Evolutionary conservation across 192 early-diverging fungal genomes (phyloP).

Genomic region (Phycomyces blakesleeanus): DNA sequence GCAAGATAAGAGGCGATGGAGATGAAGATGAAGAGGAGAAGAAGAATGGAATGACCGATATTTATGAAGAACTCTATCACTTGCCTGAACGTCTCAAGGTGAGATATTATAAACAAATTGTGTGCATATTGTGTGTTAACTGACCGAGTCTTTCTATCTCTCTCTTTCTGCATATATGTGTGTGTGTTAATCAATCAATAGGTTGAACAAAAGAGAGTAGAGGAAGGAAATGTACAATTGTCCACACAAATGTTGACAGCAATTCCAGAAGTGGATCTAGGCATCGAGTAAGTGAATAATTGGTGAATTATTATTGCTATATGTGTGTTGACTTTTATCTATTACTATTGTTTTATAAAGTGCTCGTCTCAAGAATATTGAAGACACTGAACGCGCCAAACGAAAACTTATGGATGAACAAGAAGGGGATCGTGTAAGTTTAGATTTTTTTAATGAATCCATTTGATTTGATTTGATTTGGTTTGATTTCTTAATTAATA

Average conservation of each 20-base stretch:
- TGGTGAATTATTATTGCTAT: too few relatives aligned
- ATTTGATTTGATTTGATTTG: too few relatives aligned
- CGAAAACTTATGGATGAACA: conserved; percentile 50
- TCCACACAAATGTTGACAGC: conserved; percentile 87
- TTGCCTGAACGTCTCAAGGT: conserved; percentile 62
- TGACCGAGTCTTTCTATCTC: too few relatives aligned
- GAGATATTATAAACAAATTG: too few relatives aligned
- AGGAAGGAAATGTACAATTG: conserved; percentile 83
- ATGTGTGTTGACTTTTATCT: too few relatives aligned
- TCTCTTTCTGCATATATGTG: too few relatives aligned
- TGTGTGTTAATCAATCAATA: neutral
- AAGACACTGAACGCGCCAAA: conserved; percentile 76
- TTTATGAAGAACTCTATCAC: conserved; percentile 62
- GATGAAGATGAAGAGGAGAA: conserved; percentile 25
- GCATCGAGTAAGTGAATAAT: conserved; percentile 63
- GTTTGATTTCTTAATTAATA: too few relatives aligned
- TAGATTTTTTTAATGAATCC: neutral
- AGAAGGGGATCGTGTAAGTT: conserved; percentile 13
- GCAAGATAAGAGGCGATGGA: conserved; percentile 51
- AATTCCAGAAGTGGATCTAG: conserved; percentile 89
- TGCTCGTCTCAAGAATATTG: conserved; percentile 67
- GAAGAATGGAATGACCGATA: conserved; percentile 39
- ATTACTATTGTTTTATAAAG: conserved; percentile 32
- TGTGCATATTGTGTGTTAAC: too few relatives aligned
- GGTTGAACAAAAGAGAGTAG: conserved; percentile 59